Conservation (phyloP, 495 filamentous ascomycete genomes). For the Neurospora cerealis region DNA sequence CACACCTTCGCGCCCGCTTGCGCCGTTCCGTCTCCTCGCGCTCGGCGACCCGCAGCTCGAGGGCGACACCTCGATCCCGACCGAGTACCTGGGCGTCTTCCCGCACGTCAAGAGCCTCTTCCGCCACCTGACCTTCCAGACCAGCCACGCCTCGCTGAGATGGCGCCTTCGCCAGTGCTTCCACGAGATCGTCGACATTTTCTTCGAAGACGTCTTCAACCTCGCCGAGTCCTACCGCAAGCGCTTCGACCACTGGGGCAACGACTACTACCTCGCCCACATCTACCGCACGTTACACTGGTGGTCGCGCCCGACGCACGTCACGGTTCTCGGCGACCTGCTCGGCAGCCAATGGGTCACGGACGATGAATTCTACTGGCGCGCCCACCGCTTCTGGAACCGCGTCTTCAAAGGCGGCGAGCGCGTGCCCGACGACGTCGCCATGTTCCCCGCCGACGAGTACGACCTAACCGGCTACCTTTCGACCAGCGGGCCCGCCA, state of each 20-base stretch:
- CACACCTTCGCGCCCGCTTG: constrained; percentile 29
- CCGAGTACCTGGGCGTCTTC: constrained; percentile 47
- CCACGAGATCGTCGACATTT: constrained; percentile 43
- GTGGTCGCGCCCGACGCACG: constrained; percentile 77
- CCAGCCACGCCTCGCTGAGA: constrained; percentile 31
- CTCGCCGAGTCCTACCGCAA: constrained; percentile 57
- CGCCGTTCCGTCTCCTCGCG: constrained; percentile 77
- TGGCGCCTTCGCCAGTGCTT: constrained; percentile 37
- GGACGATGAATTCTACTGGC: constrained; percentile 67
- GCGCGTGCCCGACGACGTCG: constrained; percentile 56
- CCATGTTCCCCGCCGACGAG: constrained; percentile 33
- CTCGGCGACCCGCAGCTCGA: constrained; percentile 94
- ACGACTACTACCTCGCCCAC: constrained; percentile 90
- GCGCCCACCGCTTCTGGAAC: constrained; percentile 70
- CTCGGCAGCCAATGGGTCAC: constrained; percentile 94
- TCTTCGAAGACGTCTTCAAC: constrained; percentile 53
- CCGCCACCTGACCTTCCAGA: constrained; percentile 35
- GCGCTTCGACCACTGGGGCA: constrained; percentile 76
- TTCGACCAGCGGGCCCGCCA: constrained; percentile 21
- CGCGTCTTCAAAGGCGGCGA: constrained; percentile 63
- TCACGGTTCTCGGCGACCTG: constrained; percentile 81
- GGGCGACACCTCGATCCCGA: constrained; percentile 73
- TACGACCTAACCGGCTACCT: constrained; percentile 45
- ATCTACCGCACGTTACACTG: constrained; percentile 79
- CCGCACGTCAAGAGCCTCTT: constrained; percentile 48